These are phyloP conservation scores for Phlegmacium glaucopus DNA, from an alignment of 768 basidiomycete species.

Conservation along the genomic window DNA sequence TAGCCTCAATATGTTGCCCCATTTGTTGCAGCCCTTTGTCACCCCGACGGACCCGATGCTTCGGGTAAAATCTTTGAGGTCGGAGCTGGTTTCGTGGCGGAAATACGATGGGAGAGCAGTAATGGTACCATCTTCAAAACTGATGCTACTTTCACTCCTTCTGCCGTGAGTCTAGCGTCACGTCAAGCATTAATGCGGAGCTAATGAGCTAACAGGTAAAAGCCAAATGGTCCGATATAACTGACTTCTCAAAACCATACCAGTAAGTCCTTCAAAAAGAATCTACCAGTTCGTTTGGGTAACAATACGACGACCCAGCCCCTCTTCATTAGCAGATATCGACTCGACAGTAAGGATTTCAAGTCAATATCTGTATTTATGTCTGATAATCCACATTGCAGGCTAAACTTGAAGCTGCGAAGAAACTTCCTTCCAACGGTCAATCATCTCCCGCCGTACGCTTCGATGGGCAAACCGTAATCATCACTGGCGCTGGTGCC, in stretches of 20 bases:
- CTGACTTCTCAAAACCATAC: constrained; percentile 69
- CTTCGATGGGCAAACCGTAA: constrained; percentile 87
- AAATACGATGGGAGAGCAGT: constrained; percentile 92
- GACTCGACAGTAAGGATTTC: constrained; percentile 46
- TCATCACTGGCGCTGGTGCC: constrained; percentile 93
- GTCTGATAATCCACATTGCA: constrained; percentile 12
- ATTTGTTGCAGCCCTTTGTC: constrained; percentile 83
- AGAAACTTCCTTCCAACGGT: constrained; percentile 58
- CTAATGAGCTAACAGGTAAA: constrained; percentile 53
- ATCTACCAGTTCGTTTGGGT: background rate
- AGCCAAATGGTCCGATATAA: constrained; percentile 77
- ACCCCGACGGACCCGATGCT: constrained; percentile 78
- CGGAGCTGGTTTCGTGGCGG: constrained; percentile 89
- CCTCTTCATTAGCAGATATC: constrained; percentile 58
- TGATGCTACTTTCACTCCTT: constrained; percentile 88
- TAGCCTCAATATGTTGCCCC: constrained; percentile 93
- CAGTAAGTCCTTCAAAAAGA: constrained; percentile 45
- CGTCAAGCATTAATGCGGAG: background rate
- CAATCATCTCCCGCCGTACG: constrained; percentile 70
- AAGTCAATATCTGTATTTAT: background rate
- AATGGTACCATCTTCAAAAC: constrained; percentile 87
- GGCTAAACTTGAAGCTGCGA: constrained; percentile 63
- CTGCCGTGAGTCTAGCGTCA: constrained; percentile 56
- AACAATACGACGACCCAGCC: constrained; percentile 37
- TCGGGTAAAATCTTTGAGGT: constrained; percentile 87